These are phyloP conservation scores for Paraglomus occultum DNA, from an alignment of 192 early-diverging fungal species.

Conservation along the genomic window DNA sequence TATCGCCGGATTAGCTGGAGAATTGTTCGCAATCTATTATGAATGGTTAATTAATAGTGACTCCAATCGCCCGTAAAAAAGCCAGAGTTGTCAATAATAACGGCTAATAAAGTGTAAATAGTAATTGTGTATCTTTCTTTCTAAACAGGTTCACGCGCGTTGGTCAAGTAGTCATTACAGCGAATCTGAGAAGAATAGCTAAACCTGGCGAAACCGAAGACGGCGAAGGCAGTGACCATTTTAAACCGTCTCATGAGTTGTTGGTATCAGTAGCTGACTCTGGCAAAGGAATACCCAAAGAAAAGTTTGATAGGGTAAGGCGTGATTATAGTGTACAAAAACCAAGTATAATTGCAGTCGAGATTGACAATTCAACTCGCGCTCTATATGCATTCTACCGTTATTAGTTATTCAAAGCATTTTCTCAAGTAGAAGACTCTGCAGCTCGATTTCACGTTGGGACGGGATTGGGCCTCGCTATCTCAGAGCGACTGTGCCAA, in stretches of 20 bases:
- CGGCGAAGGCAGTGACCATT: not conserved
- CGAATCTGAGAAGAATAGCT: not conserved
- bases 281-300: not conserved
- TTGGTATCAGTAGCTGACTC: slow-evolving; percentile 1
- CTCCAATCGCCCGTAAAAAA: slow-evolving; percentile 14
- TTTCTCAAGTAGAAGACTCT: slow-evolving; percentile 64
- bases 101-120: not conserved
- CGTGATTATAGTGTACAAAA: not conserved
- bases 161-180: slow-evolving; percentile 5
- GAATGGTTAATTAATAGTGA: not conserved
- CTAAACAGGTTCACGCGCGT: not conserved
- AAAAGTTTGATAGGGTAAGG: not conserved
- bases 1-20: not conserved
- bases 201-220: not conserved
- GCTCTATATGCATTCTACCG: slow-evolving; percentile 24
- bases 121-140: not conserved
- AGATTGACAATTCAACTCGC: not conserved
- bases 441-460: slow-evolving; percentile 56
- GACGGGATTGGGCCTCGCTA: slow-evolving; percentile 66
- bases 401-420: slow-evolving; percentile 57
- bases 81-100: not conserved
- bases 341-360: not conserved
- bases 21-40: not conserved
- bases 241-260: slow-evolving; percentile 1
- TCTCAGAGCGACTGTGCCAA: slow-evolving; percentile 59